Base-by-base conservation (phyloP, 768 basidiomycete genomes). In the Rhizopogon vesiculosus region DNA sequence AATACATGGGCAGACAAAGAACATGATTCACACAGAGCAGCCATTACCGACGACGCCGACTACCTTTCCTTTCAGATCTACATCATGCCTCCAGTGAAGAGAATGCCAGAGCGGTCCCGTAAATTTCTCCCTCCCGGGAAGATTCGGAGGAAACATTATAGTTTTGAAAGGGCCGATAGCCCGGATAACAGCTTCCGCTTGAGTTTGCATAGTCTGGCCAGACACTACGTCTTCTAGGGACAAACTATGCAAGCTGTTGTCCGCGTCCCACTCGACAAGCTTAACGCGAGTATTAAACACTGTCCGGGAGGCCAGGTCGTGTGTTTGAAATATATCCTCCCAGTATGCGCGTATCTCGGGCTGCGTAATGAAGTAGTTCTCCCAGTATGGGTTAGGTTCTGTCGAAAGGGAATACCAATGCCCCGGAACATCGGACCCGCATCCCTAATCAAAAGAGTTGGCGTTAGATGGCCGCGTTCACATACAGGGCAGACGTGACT, bases 41-140 rank as follows among this genome's bases (percentile, higher is more conserved):
- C 83, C 85, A 62, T 85, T 85, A 40, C 84, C 85, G 62, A 86
- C 78, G 13, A 86, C 78, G 1, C 79, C 84, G 7, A 87, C 76
- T 28, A 74, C 70, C 66, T 83, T 84, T 2, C 77, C 78, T 55
- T 69, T 69, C 54, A 86, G 62, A 43, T 74, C 63, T 16, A 85
- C 74, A 60, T 79, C 79, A 48, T 82, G 79, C 44, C 74, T 68
- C 83, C 84, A 87, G 53, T 66, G 62, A 19, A 80, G 77, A 31
- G 83, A 81, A 64, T 86, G 85, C 70, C 79, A 86, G 16, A 73
- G 48, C 10, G 65, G 62, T 2, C 85, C 85, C 44, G 72, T 66
- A 62, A 84, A 86, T 3, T 61, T 63, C 41, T 78, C 78, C 12
- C 69, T 54, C 0, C 80, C 81, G 2, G 58, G 58, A 3, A 84